Evolutionary conservation across 148 eudicot species (phyloP).

Genomic region (Amaranthus hypochondriacus): DNA sequence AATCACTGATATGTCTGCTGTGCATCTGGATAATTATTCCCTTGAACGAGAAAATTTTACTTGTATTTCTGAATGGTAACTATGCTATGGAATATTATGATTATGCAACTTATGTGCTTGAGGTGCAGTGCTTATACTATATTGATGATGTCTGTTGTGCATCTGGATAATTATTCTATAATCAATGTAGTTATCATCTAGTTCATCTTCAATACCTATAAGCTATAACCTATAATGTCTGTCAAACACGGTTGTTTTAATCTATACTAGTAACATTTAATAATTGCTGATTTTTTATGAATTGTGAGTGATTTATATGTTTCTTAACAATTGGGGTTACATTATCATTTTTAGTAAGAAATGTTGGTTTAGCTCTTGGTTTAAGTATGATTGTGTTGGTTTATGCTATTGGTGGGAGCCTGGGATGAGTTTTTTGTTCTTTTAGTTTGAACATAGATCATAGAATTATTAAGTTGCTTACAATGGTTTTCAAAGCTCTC

Average conservation of each 20-base stretch:
- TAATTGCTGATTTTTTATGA: neutral
- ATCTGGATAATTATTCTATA: neutral
- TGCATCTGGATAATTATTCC: neutral
- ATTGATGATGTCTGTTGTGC: neutral
- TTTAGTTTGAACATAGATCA: neutral
- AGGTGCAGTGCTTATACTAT: neutral
- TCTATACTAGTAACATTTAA: neutral
- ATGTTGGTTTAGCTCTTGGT: neutral
- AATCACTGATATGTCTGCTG: neutral
- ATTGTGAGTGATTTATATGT: neutral
- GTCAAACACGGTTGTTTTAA: neutral
- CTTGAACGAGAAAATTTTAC: neutral
- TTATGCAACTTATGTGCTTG: neutral
- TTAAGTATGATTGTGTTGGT: neutral
- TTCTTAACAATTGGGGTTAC: neutral
- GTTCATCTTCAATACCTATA: neutral
- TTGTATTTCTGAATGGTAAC: neutral
- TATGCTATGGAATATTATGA: neutral
- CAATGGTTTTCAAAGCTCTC: neutral
- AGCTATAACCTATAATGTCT: too few species aligned
- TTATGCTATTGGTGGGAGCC: neutral
- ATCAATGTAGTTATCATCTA: neutral
- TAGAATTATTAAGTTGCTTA: neutral
- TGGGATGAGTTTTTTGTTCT: neutral
- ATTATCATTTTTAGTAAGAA: neutral